Conservation (phyloP, 305 asterid genomes). For the Fraxinus greggii region DNA sequence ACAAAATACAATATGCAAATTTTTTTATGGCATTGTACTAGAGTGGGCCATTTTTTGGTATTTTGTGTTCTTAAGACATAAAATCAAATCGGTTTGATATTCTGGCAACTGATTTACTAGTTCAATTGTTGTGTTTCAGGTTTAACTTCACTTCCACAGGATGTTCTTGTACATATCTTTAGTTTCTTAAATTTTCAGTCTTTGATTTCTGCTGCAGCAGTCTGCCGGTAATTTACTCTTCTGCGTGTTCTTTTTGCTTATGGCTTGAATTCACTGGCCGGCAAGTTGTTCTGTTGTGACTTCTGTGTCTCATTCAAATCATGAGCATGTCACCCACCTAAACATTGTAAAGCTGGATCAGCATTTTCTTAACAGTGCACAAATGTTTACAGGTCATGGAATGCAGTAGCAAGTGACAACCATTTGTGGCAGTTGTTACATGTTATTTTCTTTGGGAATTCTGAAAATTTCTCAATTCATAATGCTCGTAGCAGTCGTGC, state of each 20-base stretch:
- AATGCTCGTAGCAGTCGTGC: constrained; percentile 13
- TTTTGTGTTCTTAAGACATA: constrained; percentile 5
- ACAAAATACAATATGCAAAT: neutral
- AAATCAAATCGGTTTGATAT: neutral
- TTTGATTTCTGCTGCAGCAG: constrained; percentile 62
- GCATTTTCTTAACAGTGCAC: neutral
- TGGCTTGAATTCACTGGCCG: neutral
- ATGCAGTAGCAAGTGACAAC: constrained; percentile 59
- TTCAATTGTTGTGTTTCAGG: constrained; percentile 36
- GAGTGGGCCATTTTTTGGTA: neutral
- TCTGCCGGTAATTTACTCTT: constrained; percentile 53
- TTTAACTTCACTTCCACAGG: constrained; percentile 53
- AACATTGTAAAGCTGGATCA: neutral
- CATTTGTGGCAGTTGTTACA: constrained; percentile 59
- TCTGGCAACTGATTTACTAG: neutral
- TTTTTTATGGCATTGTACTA: neutral
- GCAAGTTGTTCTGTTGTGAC: neutral
- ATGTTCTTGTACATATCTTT: constrained; percentile 63
- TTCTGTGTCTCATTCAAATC: neutral
- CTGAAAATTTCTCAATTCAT: constrained; percentile 14
- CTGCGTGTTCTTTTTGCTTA: neutral
- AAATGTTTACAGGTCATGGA: constrained; percentile 58
- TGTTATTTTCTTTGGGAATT: constrained; percentile 35
- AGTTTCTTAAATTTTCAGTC: constrained; percentile 70
- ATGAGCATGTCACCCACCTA: neutral